Base-by-base conservation (phyloP, 106 monocot genomes). In the Dendrobium officinale region DNA sequence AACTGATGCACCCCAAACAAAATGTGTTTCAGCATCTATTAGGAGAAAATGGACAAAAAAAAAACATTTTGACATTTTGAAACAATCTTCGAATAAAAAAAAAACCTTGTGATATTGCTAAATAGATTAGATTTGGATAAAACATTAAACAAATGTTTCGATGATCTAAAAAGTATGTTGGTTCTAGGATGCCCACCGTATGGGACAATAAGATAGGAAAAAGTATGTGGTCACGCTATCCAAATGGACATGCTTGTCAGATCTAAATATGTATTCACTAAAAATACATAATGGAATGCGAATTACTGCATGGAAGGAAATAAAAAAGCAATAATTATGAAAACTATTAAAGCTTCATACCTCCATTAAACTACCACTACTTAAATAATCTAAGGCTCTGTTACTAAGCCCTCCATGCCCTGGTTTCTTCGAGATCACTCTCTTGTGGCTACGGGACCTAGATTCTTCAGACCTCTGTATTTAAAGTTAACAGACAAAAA, bases 361-460 rank as follows among this genome's bases (percentile, higher is more conserved):
- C 87, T 87, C 90, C 67, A 83, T 81, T 31, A 67, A 42, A 79
- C 85, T 87, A 43, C 45, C 80, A 80, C 42, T 43, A 29, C 78
- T 83, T 37, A 40, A 17, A 80, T 73, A 81, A 75, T 83, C 74
- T 51, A 68, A 83, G 78, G 40, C 68, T 78, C 83, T 80, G 22
- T 73, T 20, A 61, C 61, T 24, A 19, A 79, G 67, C 19, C n/a
- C 33, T 77, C 72, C 22, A 55, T 79, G 33, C 45, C 61, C 27
- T 81, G 75, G 42, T 59, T 45, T 78, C 75, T 87, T 44, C 80
- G 70, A 75, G 80, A 79, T 18, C 10, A 74, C 55, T 77, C 80
- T 89, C 41, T 72, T 79, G 19, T 75, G 74, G 42, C 68, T 29
- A n/a, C 80, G 64, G 54, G 82, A 89, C 64, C 82, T 66, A 43